Evolutionary conservation across 257 asterid genomes (phyloP), one percentile per base, ranked within the genome.

Genomic region (Asclepias syriaca): DNA sequence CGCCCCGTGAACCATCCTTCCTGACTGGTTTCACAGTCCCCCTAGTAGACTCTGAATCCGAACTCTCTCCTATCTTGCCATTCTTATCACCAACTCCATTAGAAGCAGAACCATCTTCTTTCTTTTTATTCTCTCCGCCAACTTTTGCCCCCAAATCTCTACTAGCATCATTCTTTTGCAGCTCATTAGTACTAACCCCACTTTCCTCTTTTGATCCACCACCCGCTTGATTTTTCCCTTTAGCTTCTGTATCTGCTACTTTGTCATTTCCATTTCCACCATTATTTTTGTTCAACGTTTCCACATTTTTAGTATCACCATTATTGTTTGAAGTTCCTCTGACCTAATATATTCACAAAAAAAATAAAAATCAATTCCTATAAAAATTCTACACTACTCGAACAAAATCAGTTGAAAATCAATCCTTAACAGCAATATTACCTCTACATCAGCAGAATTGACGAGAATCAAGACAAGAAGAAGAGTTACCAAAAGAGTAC

Each of bases 391-490:
- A 21, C 1, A 37, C 21, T 19, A 43, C 34, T n/a, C 29, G 7
- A 45, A 45, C n/a, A 29, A 51, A 57, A 63, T 27, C 13, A 72
- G 37, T 43, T 10, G 53, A 71, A 74, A 24, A 46, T 40, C 49
- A 69, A 77, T 40, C 18, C 50, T 57, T 43, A 46, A 50, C 18
- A 66, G 24, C 5, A 2, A 10, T 19, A 71, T 67, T 85, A 92
- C 98, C 98, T 87, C 72, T 29, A 79, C 75, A 78, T 85, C 90
- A 72, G 85, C 86, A 3, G 68, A 78, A 70, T 34, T 65, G 71
- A 79, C 45, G 72, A 77, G 22, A 68, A 83, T 68, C 15, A 90
- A 37, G 43, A 87, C 77, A 29, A 88, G 19, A 77, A 83, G 58
- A 39, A 78, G 57, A 72, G 81, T 68, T 71, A 76, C 69, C 84